A percentile compares a stretch with the other conserved stretches of the same genome.
phyloP scores from a whole-genome alignment of 805 yeast species.

The Debaryomyces prosopidis region DNA sequence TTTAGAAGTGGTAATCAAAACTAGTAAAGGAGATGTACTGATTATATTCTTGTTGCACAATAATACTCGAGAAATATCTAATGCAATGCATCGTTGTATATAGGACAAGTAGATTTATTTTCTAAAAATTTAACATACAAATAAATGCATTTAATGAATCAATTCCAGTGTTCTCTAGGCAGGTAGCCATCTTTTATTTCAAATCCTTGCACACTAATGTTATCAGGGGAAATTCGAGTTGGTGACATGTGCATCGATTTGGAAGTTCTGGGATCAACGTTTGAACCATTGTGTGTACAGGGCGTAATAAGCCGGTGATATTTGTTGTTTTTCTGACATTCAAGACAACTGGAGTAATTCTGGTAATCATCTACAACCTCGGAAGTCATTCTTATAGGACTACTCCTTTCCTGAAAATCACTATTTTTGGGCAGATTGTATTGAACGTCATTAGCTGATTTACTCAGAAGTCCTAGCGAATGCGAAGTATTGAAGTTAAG shows the following conservation, averaged over 20 bases:
- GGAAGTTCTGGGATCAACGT: conserved; percentile 1
- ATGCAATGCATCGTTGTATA: too few species aligned
- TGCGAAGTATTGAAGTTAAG: neutral
- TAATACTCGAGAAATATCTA: neutral
- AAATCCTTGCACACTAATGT: conserved; percentile 2
- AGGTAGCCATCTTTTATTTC: conserved; percentile 6
- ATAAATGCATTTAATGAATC: neutral
- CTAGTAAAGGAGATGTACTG: too few species aligned
- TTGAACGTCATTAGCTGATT: conserved; percentile 3
- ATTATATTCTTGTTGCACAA: too few species aligned
- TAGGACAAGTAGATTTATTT: too few species aligned
- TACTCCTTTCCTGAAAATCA: conserved; percentile 1
- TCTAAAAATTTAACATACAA: neutral
- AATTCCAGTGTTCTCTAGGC: conserved; percentile 10
- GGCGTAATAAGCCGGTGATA: conserved; percentile 10
- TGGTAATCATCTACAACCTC: conserved; percentile 1
- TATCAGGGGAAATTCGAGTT: conserved; percentile 3
- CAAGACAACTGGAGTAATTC: conserved; percentile 5
- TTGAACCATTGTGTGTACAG: conserved; percentile 9
- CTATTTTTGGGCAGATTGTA: neutral
- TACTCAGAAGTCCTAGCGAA: neutral
- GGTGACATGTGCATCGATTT: conserved; percentile 1
- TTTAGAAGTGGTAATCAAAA: conserved; percentile 26
- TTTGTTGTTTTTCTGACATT: conserved; percentile 7
- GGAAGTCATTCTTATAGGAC: conserved; percentile 8